phyloP scores from a whole-genome alignment of 345 rosid genomes.

The Brassica juncea region DNA sequence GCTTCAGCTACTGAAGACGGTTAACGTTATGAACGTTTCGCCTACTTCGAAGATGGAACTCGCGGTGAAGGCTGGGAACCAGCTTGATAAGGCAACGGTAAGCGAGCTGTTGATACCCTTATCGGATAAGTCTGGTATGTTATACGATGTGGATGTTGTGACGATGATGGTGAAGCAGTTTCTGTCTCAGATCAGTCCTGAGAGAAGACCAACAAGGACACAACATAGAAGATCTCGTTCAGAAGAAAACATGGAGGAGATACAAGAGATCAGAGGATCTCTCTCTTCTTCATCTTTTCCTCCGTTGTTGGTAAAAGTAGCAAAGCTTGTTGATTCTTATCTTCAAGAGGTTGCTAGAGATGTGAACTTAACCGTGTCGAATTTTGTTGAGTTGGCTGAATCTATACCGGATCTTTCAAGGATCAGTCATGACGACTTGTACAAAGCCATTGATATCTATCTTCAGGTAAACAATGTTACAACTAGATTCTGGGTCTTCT shows the following conservation, averaged over 20 bases:
- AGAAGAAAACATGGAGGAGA: constrained; percentile 72
- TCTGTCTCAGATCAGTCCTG: constrained; percentile 71
- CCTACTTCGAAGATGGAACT: constrained; percentile 66
- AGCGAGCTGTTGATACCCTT: constrained; percentile 78
- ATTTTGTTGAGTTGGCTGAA: constrained; percentile 71
- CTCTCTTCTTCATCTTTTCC: constrained; percentile 78
- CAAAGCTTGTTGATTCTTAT: constrained; percentile 82
- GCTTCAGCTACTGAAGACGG: constrained; percentile 69
- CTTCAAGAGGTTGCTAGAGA: constrained; percentile 80
- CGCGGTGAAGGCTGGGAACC: constrained; percentile 71
- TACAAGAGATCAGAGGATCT: constrained; percentile 79
- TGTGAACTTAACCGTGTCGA: constrained; percentile 65
- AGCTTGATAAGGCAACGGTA: constrained; percentile 80
- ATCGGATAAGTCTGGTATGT: constrained; percentile 45
- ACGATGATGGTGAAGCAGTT: constrained; percentile 73
- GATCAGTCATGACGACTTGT: constrained; percentile 77
- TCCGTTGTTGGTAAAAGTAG: constrained; percentile 76
- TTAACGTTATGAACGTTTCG: constrained; percentile 61
- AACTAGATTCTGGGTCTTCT: neutral
- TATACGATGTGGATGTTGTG: constrained; percentile 78
- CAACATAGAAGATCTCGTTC: constrained; percentile 88
- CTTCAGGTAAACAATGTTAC: constrained; percentile 68
- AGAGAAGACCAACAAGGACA: constrained; percentile 64
- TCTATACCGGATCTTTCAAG: constrained; percentile 71
- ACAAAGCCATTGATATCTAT: constrained; percentile 84